phyloP scores from a whole-genome alignment of 345 rosid genomes.

The Dovyalis caffra region DNA sequence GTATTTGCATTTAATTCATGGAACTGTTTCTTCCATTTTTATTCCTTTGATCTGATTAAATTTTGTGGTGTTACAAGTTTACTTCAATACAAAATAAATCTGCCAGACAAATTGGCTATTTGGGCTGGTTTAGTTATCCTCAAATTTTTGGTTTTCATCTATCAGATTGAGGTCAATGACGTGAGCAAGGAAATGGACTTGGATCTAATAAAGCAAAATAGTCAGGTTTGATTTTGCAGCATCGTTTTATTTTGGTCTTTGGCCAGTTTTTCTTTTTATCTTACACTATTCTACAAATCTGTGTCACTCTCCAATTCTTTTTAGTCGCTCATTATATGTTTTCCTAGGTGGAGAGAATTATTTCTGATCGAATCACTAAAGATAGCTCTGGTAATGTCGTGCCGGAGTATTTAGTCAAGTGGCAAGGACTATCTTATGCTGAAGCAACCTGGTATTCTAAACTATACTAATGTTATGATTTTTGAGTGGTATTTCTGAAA shows the following conservation, averaged over 20 bases:
- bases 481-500: neutral
- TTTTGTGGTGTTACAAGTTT: neutral
- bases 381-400: slow-evolving; percentile 68
- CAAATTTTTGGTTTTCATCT: slow-evolving; percentile 11
- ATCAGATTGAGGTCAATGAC: slow-evolving; percentile 93
- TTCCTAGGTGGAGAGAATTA: slow-evolving; percentile 86
- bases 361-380: slow-evolving; percentile 78
- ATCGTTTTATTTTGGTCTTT: slow-evolving; percentile 3
- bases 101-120: neutral
- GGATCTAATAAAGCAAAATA: slow-evolving; percentile 93
- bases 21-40: neutral
- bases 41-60: neutral
- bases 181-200: slow-evolving; percentile 99
- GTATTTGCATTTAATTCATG: no score
- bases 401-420: slow-evolving; percentile 94
- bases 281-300: neutral
- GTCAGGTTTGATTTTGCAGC: slow-evolving; percentile 59
- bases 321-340: slow-evolving; percentile 21
- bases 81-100: neutral
- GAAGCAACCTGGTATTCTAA: slow-evolving; percentile 89
- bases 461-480: slow-evolving; percentile 10
- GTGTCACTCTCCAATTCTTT: slow-evolving; percentile 4
- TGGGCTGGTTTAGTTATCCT: neutral
- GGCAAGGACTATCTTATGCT: slow-evolving; percentile 99
- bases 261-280: neutral